Conservation (phyloP, 2,329 filamentous ascomycete genomes). For the Aspergillaceae sp. region DNA sequence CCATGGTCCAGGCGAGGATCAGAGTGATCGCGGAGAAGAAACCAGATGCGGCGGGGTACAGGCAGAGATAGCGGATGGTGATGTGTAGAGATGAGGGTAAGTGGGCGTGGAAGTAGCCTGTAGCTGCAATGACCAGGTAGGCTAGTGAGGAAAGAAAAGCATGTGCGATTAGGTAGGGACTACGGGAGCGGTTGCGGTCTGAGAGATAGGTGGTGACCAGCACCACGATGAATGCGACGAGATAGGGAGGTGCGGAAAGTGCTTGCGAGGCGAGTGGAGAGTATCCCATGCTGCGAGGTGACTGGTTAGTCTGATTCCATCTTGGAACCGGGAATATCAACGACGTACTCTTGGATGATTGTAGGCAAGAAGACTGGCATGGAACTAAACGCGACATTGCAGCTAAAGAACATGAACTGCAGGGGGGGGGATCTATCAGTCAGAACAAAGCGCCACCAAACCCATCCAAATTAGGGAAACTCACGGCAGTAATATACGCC, state of each 20-base stretch:
- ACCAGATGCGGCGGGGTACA: conserved; percentile 70
- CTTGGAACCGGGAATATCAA: no score
- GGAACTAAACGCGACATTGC: conserved; percentile 80
- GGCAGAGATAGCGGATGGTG: conserved; percentile 56
- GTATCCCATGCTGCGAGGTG: conserved; percentile 55
- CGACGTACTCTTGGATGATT: conserved; percentile 53
- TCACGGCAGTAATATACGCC: conserved; percentile 61
- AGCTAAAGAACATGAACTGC: conserved; percentile 69
- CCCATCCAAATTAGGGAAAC: conserved; percentile 9
- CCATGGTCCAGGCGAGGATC: conserved; percentile 80
- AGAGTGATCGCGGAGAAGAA: conserved; percentile 80
- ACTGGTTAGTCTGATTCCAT: not conserved
- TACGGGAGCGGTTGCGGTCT: conserved; percentile 56
- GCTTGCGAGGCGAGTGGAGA: conserved; percentile 60
- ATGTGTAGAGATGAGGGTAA: conserved; percentile 26
- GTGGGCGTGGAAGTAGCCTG: conserved; percentile 36
- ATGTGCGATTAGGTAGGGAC: conserved; percentile 58
- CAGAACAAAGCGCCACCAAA: not conserved
- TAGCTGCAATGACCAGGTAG: conserved; percentile 52
- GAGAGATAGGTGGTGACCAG: conserved; percentile 64
- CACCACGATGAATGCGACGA: conserved; percentile 64
- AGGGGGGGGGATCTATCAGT: not conserved
- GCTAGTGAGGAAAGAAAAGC: conserved; percentile 60
- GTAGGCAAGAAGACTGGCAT: conserved; percentile 82
- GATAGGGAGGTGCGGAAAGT: conserved; percentile 71